Conservation (phyloP, 805 yeast species). For the Teunomyces aglyptinius region DNA sequence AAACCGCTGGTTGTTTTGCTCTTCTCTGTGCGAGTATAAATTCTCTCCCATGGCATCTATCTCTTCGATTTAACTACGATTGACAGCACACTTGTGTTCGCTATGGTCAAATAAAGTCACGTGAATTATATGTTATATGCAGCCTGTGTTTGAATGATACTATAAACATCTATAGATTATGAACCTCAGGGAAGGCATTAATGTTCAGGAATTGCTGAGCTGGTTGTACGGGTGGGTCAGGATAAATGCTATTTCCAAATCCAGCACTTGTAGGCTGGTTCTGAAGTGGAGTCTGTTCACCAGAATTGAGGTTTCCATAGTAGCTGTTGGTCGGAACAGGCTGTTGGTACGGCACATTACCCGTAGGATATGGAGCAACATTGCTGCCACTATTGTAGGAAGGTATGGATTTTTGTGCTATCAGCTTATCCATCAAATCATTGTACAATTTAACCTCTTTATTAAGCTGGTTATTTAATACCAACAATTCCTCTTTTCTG, state of each 20-base stretch:
- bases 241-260: constrained; percentile 30
- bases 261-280: constrained; percentile 40
- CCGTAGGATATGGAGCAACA: constrained; percentile 8
- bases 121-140: too few species aligned
- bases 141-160: not conserved
- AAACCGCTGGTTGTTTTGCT: constrained; percentile 41
- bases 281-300: not conserved
- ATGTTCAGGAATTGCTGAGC: constrained; percentile 25
- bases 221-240: constrained; percentile 6
- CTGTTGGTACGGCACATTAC: not conserved
- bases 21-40: constrained; percentile 41
- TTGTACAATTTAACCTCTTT: constrained; percentile 70
- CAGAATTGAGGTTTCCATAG: not conserved
- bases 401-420: constrained; percentile 10
- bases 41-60: constrained; percentile 15
- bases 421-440: constrained; percentile 53
- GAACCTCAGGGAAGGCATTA: constrained; percentile 26
- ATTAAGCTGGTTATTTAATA: constrained; percentile 66
- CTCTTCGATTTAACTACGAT: not conserved
- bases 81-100: not conserved
- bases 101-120: not conserved
- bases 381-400: not conserved
- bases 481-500: constrained; percentile 73
- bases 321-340: not conserved
- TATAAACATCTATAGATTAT: constrained; percentile 14